A percentile compares a stretch with the other conserved stretches of the same genome.
Conservation (phyloP, 2,329 filamentous ascomycete genomes). For the Ceratocystis papillata region DNA sequence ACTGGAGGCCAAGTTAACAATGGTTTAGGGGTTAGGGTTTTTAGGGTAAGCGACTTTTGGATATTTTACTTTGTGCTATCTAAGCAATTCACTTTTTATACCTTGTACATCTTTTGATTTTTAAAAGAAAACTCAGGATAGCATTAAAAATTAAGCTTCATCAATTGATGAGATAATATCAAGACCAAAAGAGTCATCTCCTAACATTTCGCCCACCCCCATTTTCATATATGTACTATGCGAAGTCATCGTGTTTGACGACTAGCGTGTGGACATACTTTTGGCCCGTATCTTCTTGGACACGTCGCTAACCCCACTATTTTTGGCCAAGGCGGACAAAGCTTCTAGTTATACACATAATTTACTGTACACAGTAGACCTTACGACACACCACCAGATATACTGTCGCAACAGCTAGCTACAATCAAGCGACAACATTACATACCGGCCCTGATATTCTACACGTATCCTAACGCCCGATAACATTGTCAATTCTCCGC, state of each 20-base stretch:
- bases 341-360: background rate
- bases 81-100: background rate
- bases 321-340: slow-evolving; percentile 9
- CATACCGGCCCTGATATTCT: background rate
- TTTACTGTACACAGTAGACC: too few species aligned
- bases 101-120: background rate
- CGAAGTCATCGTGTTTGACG: background rate
- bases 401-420: background rate
- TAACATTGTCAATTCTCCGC: too few species aligned
- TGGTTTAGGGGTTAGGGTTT: background rate
- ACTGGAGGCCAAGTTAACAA: background rate
- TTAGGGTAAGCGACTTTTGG: slow-evolving; percentile 1
- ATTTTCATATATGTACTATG: too few species aligned
- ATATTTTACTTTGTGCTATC: background rate
- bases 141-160: too few species aligned
- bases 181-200: background rate
- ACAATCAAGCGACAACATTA: background rate
- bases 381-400: background rate
- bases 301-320: slow-evolving; percentile 24
- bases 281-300: slow-evolving; percentile 15
- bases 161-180: too few species aligned
- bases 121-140: too few species aligned
- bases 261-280: background rate
- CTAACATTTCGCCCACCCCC: background rate
- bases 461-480: background rate